A percentile compares a stretch with the other conserved stretches of the same genome.
Evolutionary conservation across 2,329 filamentous ascomycete species (phyloP).

Genomic region (Nannizziopsis barbatae): DNA sequence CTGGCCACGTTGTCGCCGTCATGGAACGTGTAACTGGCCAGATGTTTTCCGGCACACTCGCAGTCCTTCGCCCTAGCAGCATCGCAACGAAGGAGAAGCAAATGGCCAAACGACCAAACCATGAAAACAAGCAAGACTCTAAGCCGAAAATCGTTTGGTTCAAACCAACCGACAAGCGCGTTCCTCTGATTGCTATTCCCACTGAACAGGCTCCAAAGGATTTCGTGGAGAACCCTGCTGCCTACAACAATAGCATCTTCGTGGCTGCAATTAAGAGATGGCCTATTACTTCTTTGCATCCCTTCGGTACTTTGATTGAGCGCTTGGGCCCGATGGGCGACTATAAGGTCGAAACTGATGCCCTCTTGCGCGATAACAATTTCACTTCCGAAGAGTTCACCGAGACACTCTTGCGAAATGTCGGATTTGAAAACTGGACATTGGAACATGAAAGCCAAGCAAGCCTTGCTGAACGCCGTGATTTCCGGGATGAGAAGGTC

Average conservation of each 20-base stretch:
- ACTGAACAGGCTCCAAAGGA: slow-evolving; percentile 95
- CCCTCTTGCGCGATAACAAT: slow-evolving; percentile 94
- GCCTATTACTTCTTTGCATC: slow-evolving; percentile 98
- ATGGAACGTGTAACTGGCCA: slow-evolving; percentile 94
- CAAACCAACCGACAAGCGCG: slow-evolving; percentile 98
- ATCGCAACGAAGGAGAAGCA: slow-evolving; percentile 99
- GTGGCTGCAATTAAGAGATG: slow-evolving; percentile 98
- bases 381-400: slow-evolving; percentile 96
- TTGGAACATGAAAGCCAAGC: slow-evolving; percentile 71
- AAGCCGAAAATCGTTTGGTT: slow-evolving; percentile 99
- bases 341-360: slow-evolving; percentile 94
- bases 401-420: slow-evolving; percentile 85
- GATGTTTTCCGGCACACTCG: slow-evolving; percentile 97
- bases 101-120: slow-evolving; percentile 78
- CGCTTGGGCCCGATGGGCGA: slow-evolving; percentile 96
- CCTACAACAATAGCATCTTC: slow-evolving; percentile 95
- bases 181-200: slow-evolving; percentile 93
- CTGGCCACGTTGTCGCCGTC: slow-evolving; percentile 92
- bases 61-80: slow-evolving; percentile 86
- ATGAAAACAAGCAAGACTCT: slow-evolving; percentile 68
- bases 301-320: slow-evolving; percentile 94
- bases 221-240: slow-evolving; percentile 96
- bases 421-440: slow-evolving; percentile 86
- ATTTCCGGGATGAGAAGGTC: slow-evolving; percentile 76
- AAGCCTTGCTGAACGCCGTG: slow-evolving; percentile 61